Percentiles rank a stretch among this genome's conserved stretches.
phyloP scores from a whole-genome alignment of 108 stramenopile genomes.

The Stephanodiscus minutulus region DNA sequence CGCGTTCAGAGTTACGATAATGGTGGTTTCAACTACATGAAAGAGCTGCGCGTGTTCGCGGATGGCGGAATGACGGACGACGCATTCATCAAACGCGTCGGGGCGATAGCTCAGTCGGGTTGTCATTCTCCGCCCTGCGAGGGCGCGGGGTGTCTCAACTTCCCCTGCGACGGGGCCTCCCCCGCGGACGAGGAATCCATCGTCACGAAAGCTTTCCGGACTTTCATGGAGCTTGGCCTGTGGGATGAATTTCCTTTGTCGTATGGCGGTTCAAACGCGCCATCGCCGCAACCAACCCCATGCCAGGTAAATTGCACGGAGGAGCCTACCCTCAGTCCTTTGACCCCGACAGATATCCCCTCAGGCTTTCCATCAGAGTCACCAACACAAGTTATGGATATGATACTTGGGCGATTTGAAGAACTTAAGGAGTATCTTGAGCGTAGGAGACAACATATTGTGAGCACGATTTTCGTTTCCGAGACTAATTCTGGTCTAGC shows the following conservation, averaged over 20 bases:
- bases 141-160: constrained; percentile 30
- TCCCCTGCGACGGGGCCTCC: constrained; percentile 25
- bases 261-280: constrained; percentile 20
- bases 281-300: constrained; percentile 34
- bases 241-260: constrained; percentile 25
- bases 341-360: constrained; percentile 20
- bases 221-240: constrained; percentile 19
- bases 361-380: constrained; percentile 18
- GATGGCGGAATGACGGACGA: constrained; percentile 38
- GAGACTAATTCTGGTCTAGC: constrained; percentile 11
- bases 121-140: constrained; percentile 42
- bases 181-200: constrained; percentile 3
- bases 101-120: constrained; percentile 29
- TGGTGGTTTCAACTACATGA: constrained; percentile 46
- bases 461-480: constrained; percentile 25
- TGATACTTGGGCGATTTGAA: constrained; percentile 2
- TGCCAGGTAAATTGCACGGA: constrained; percentile 21
- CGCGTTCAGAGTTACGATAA: constrained; percentile 42
- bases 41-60: constrained; percentile 43
- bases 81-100: constrained; percentile 33
- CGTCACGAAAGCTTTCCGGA: constrained; percentile 33
- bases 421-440: constrained; percentile 14
- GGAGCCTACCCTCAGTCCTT: constrained; percentile 17
- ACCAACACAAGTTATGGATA: constrained; percentile 10
- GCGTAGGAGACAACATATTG: constrained; percentile 14